Base-by-base conservation (phyloP, 306 rosid genomes). In the Potentilla sterilis region DNA sequence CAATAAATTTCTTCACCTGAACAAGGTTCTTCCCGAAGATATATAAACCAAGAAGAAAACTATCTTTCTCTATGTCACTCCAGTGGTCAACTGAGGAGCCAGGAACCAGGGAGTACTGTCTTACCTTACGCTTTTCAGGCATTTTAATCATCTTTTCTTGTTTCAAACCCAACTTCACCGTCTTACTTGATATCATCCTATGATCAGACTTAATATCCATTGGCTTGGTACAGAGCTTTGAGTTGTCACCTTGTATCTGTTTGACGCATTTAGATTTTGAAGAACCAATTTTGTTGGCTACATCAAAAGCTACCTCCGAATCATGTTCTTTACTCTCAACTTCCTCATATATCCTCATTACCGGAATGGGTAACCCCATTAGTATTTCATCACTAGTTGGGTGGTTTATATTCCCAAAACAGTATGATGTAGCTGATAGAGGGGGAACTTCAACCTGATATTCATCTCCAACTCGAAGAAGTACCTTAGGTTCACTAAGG, bases 21-120 rank as follows among this genome's bases (percentile, higher is more conserved):
- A 79, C 81, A 52, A 94, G 90, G 85, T 90, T 89, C 87, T 92
- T 94, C 76, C 95, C 96, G 75, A 90, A 92, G 72, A 94, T 84
- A 82, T 92, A 92, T 79, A 94, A 80, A 52, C 93, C 91, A 63
- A 94, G 97, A 81, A 88, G 81, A 72, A 94, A 88, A 81, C 92
- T 61, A 22, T 83, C 85, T 83, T 83, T 87, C 85, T 94, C 96
- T 47, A 74, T 78, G 75, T 84, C 91, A 86, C 76, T 87, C 97
- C 91, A 91, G 65, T 75, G 46, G 61, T 76, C 86, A 68, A 79
- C 77, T 46, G 72, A 83, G 74, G 88, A 81, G 55, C 89, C 95
- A 3, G 96, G 97, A 82, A 90, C 94, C 38, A 82, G 83, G 18
- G 0, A 15, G 59, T 54, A 34, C n/a, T 1, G 67, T 35, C 43